Conservation (phyloP, 441 rosid genomes). For the Adansonia madagascariensis region DNA sequence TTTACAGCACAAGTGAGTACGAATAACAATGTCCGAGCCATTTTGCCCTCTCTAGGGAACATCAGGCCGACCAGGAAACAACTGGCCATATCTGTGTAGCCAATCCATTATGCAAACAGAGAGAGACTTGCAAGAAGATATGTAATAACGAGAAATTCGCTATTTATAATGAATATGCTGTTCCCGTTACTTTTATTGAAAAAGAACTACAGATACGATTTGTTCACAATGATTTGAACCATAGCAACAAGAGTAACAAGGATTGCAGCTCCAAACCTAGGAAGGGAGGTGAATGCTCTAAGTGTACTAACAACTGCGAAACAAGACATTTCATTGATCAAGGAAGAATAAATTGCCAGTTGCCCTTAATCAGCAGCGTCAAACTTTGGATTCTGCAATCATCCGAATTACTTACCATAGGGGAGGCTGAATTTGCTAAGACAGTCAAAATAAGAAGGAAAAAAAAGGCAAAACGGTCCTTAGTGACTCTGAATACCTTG, state of each 20-base stretch:
- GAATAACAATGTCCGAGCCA: constrained; percentile 61
- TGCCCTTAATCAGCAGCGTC: constrained; percentile 72
- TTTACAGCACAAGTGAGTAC: constrained; percentile 65
- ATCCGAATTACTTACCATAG: constrained; percentile 57
- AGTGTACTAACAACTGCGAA: constrained; percentile 30
- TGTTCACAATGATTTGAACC: constrained; percentile 44
- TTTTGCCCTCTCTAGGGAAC: constrained; percentile 85
- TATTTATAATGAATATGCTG: constrained; percentile 58
- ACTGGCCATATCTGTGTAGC: constrained; percentile 47
- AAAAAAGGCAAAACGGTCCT: constrained; percentile 30
- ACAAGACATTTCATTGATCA: constrained; percentile 64
- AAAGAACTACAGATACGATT: constrained; percentile 52
- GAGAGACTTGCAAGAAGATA: constrained; percentile 38
- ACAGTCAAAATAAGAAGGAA: constrained; percentile 42
- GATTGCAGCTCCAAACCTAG: constrained; percentile 38
- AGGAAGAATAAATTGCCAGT: constrained; percentile 56
- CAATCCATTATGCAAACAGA: constrained; percentile 43
- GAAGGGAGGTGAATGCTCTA: constrained; percentile 29
- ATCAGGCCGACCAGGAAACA: constrained; percentile 64
- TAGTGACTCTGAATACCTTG: constrained; percentile 29
- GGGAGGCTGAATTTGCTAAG: constrained; percentile 72
- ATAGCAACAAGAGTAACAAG: constrained; percentile 38
- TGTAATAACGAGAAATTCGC: constrained; percentile 55
- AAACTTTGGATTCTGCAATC: constrained; percentile 69
- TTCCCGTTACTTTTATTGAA: constrained; percentile 55